Conservation (phyloP, 2,329 filamentous ascomycete species). For the Trichoderma sp. region DNA sequence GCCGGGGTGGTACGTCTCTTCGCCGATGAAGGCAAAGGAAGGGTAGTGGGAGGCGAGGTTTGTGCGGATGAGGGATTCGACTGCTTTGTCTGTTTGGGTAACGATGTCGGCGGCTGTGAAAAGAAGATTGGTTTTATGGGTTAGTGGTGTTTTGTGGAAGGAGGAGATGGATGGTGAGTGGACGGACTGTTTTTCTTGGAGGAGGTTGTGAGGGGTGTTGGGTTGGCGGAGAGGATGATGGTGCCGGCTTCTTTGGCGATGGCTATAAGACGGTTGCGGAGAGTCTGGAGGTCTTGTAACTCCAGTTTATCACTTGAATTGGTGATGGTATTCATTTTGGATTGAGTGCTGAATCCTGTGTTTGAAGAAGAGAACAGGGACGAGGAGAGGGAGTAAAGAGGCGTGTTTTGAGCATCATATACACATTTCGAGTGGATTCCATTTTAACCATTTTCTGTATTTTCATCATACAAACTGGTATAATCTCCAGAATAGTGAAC, state of each 20-base stretch:
- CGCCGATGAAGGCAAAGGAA: not conserved
- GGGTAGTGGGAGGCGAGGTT: not conserved
- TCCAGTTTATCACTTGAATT: not conserved
- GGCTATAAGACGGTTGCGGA: not conserved
- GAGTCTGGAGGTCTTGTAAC: not conserved
- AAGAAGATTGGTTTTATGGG: not conserved
- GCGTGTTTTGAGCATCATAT: not conserved
- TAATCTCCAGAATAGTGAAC: not conserved
- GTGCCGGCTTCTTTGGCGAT: not conserved
- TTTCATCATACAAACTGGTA: not conserved
- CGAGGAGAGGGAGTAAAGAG: not conserved
- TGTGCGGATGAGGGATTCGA: not conserved
- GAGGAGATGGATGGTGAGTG: not conserved
- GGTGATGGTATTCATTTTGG: not conserved
- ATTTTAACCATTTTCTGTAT: too few relatives aligned
- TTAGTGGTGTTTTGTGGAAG: not conserved
- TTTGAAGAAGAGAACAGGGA: not conserved
- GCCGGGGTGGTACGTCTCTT: not conserved
- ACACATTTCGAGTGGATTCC: not conserved
- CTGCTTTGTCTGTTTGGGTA: not conserved
- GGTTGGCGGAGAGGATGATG: not conserved
- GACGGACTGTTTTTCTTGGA: not conserved
- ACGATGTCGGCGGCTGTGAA: not conserved
- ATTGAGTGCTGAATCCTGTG: too few relatives aligned
- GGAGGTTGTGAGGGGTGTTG: not conserved